Conservation (phyloP, 73 alveolate genomes). For the Paramecium primaurelia region DNA sequence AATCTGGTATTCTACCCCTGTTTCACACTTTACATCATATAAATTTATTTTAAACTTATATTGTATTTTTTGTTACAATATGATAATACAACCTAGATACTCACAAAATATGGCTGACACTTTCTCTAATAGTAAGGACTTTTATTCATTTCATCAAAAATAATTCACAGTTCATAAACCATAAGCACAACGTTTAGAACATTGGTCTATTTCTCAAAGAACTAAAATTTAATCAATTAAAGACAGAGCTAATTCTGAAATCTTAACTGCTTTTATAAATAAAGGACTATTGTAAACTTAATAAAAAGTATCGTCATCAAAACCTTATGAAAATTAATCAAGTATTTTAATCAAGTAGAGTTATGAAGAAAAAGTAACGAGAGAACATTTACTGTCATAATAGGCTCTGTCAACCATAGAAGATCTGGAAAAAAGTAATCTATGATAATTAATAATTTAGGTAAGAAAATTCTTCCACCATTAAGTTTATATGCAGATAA, state of each 20-base stretch:
- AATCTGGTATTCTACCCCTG: neutral
- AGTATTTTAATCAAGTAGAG: neutral
- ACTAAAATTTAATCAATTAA: neutral
- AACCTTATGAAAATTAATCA: neutral
- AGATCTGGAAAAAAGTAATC: neutral
- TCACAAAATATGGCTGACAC: neutral
- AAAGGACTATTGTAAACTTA: neutral
- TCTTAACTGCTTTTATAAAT: neutral
- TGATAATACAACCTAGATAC: conserved; percentile 7
- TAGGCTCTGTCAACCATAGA: neutral
- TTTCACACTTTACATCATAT: neutral
- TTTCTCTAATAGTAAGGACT: conserved; percentile 19
- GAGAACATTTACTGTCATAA: neutral
- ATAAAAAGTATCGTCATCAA: neutral
- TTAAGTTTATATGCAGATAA: neutral
- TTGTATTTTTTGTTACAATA: neutral
- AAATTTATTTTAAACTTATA: neutral
- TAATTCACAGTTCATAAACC: neutral
- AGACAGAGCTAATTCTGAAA: neutral
- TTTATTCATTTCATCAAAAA: conserved; percentile 2
- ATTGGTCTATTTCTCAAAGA: neutral
- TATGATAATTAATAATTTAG: neutral
- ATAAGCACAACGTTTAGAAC: neutral
- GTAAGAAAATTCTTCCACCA: conserved; percentile 23
- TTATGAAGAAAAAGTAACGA: neutral